Evolutionary conservation across 2,329 filamentous ascomycete genomes (phyloP).

Genomic region (Fusarium sp.): DNA sequence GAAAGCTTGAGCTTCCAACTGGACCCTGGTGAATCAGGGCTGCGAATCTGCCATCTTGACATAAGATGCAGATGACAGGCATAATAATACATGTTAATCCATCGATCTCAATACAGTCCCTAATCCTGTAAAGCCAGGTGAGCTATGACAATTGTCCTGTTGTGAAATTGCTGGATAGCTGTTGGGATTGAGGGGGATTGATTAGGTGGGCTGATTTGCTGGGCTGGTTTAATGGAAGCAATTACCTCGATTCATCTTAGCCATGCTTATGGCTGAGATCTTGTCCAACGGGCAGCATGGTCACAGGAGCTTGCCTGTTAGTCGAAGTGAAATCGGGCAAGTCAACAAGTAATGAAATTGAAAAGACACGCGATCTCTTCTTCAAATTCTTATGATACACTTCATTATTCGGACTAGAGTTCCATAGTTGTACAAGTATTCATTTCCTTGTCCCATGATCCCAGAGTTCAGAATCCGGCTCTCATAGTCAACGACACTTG

Average conservation of each 20-base stretch:
- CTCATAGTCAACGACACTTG: conserved; percentile 38
- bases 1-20: not conserved
- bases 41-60: not conserved
- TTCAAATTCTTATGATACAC: not conserved
- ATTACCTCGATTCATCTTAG: not conserved
- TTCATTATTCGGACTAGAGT: conserved; percentile 39
- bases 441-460: conserved; percentile 44
- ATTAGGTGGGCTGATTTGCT: not conserved
- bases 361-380: not conserved
- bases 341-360: not conserved
- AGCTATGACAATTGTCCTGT: not conserved
- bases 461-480: conserved; percentile 41
- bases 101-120: not conserved
- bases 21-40: not conserved
- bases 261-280: not conserved
- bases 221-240: not conserved
- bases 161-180: not conserved
- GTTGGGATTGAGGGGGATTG: not conserved
- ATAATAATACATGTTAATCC: not conserved
- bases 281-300: not conserved
- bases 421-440: conserved; percentile 48
- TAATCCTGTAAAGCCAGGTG: not conserved
- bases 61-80: not conserved
- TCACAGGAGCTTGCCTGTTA: not conserved
- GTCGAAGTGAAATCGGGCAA: not conserved